phyloP scores from a whole-genome alignment of 2,329 filamentous ascomycete genomes.

The Alternaria arborescens region DNA sequence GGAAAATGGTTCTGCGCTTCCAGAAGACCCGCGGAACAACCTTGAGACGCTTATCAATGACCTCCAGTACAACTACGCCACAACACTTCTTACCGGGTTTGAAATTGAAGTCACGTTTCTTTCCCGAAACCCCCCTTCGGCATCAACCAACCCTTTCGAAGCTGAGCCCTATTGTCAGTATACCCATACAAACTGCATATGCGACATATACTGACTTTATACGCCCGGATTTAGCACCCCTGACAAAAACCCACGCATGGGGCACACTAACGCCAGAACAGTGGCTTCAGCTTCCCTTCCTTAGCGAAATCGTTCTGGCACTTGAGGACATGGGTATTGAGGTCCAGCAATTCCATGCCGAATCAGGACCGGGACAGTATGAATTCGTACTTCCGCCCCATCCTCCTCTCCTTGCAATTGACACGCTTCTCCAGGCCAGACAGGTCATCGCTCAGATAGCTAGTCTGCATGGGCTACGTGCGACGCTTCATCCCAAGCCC shows the following conservation, averaged over 20 bases:
- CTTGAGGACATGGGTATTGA: conserved; percentile 70
- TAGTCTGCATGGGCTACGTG: conserved; percentile 67
- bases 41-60: conserved; percentile 60
- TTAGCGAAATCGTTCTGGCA: conserved; percentile 70
- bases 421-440: conserved; percentile 74
- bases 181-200: background rate
- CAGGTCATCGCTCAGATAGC: conserved; percentile 74
- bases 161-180: conserved; percentile 34
- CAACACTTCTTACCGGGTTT: conserved; percentile 75
- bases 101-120: conserved; percentile 84
- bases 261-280: conserved; percentile 70
- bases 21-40: conserved; percentile 67
- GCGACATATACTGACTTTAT: background rate
- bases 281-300: conserved; percentile 65
- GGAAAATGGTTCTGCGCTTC: conserved; percentile 60
- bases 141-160: conserved; percentile 31
- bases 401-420: conserved; percentile 72
- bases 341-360: conserved; percentile 77
- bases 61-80: conserved; percentile 60
- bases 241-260: conserved; percentile 75
- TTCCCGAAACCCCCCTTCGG: conserved; percentile 51
- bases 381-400: conserved; percentile 75
- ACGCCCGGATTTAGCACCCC: conserved; percentile 46
- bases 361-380: conserved; percentile 77
- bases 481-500: conserved; percentile 79